Evolutionary conservation across 2,329 filamentous ascomycete species (phyloP).

Genomic region (Hyphodiscus sp.): DNA sequence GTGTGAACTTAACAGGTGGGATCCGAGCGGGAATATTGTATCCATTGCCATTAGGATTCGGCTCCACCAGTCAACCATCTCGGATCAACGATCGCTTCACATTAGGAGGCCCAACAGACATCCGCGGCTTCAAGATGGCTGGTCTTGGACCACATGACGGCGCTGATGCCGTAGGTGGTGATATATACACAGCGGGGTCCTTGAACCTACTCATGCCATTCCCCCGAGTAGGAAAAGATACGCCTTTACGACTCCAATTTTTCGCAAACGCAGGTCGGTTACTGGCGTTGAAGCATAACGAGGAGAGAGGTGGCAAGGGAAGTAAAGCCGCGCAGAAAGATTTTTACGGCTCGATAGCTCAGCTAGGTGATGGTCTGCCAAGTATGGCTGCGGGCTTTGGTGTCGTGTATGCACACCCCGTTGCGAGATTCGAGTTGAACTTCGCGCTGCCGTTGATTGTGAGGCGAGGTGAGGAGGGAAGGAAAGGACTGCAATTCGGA

Average conservation of each 20-base stretch:
- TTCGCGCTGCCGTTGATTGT: slow-evolving; percentile 82
- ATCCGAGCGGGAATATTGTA: slow-evolving; percentile 77
- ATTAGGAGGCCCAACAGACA: slow-evolving; percentile 88
- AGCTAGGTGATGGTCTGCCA: slow-evolving; percentile 69
- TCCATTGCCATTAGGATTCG: slow-evolving; percentile 63
- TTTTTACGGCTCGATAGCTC: slow-evolving; percentile 53
- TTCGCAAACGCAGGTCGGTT: slow-evolving; percentile 89
- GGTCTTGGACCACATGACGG: slow-evolving; percentile 88
- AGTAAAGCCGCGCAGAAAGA: slow-evolving; percentile 28
- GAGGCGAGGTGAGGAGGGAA: slow-evolving; percentile 74
- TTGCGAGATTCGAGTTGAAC: slow-evolving; percentile 91
- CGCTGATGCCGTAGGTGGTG: slow-evolving; percentile 78
- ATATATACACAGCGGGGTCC: slow-evolving; percentile 84
- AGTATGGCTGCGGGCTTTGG: slow-evolving; percentile 84
- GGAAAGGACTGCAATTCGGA: slow-evolving; percentile 92
- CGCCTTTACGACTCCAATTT: slow-evolving; percentile 77
- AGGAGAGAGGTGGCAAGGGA: slow-evolving; percentile 26
- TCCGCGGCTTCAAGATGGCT: slow-evolving; percentile 85
- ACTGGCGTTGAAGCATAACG: slow-evolving; percentile 59
- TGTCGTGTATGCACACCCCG: slow-evolving; percentile 89
- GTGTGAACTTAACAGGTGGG: slow-evolving; percentile 76
- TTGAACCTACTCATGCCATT: slow-evolving; percentile 81
- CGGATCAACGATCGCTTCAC: slow-evolving; percentile 92
- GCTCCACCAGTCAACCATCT: slow-evolving; percentile 53
- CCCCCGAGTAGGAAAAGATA: slow-evolving; percentile 74